Conservation (phyloP, 371 early-diverging fungal genomes). For the Rhizoclosmatium hyalinum region DNA sequence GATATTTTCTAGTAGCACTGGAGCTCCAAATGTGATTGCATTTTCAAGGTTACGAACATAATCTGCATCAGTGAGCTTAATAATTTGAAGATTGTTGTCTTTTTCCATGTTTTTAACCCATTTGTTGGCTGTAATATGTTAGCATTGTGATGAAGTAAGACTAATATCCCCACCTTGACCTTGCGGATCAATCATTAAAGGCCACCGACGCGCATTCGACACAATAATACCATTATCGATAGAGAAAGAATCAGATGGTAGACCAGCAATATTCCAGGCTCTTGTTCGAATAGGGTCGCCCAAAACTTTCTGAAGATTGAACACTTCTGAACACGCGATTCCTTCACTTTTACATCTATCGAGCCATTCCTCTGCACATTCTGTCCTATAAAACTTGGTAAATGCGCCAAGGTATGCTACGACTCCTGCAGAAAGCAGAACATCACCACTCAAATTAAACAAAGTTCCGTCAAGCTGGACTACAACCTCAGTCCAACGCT, state of each 20-base stretch:
- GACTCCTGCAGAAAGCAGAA: conserved; percentile 59
- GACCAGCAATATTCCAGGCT: conserved; percentile 62
- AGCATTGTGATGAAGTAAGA: background rate
- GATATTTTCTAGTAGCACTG: conserved; percentile 63
- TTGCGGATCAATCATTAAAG: conserved; percentile 66
- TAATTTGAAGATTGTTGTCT: conserved; percentile 57
- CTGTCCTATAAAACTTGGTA: conserved; percentile 54
- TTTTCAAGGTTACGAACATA: conserved; percentile 63
- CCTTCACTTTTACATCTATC: conserved; percentile 34
- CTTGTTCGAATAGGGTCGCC: conserved; percentile 63
- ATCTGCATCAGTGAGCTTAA: conserved; percentile 60
- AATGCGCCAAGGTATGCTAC: conserved; percentile 64
- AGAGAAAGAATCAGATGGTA: conserved; percentile 61
- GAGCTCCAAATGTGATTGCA: conserved; percentile 63
- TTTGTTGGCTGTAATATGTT: conserved; percentile 48
- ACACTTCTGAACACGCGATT: conserved; percentile 54
- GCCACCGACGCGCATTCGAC: conserved; percentile 57
- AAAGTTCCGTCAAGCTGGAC: conserved; percentile 50
- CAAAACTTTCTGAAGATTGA: conserved; percentile 53
- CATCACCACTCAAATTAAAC: conserved; percentile 58
- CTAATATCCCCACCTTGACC: conserved; percentile 43
- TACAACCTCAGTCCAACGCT: conserved; percentile 65
- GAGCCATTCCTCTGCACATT: conserved; percentile 51
- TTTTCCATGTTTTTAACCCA: conserved; percentile 69
- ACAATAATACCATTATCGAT: conserved; percentile 65